phyloP scores from a whole-genome alignment of 139 green algal genomes.

The Coccomyxa sp. region DNA sequence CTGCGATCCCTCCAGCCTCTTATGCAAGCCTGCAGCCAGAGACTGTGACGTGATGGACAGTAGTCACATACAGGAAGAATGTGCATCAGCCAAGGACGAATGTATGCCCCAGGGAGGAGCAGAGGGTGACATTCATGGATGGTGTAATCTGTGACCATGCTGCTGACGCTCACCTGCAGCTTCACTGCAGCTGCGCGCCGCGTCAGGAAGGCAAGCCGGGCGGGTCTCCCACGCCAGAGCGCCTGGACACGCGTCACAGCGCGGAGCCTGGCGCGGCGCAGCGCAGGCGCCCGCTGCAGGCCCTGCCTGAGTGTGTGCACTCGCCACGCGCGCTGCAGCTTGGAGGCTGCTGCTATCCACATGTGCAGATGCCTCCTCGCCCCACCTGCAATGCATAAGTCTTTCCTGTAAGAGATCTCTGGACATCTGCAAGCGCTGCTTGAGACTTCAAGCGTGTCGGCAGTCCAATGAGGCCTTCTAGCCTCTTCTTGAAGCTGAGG shows the following conservation, averaged over 20 bases:
- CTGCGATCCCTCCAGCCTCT: conserved; percentile 26
- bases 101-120: no score
- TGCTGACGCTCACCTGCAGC: conserved; percentile 17
- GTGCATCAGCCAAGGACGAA: no score
- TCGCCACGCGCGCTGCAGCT: conserved; percentile 39
- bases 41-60: no score
- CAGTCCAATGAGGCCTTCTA: no score
- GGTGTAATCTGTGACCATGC: no score
- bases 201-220: conserved; percentile 2
- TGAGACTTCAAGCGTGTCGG: no score
- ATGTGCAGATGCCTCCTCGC: conserved; percentile 30
- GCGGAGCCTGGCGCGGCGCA: background rate
- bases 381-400: conserved; percentile 1
- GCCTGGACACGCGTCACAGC: conserved; percentile 35
- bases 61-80: no score
- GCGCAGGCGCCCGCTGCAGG: conserved; percentile 8
- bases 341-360: conserved; percentile 44
- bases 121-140: no score
- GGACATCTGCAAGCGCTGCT: no score
- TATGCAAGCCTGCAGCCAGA: background rate
- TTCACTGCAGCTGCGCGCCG: conserved; percentile 9
- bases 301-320: conserved; percentile 27
- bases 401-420: no score
- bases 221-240: conserved; percentile 27
- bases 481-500: no score